Evolutionary conservation across 2,329 filamentous ascomycete species (phyloP).

Genomic region (Cryphonectria nitschkei): DNA sequence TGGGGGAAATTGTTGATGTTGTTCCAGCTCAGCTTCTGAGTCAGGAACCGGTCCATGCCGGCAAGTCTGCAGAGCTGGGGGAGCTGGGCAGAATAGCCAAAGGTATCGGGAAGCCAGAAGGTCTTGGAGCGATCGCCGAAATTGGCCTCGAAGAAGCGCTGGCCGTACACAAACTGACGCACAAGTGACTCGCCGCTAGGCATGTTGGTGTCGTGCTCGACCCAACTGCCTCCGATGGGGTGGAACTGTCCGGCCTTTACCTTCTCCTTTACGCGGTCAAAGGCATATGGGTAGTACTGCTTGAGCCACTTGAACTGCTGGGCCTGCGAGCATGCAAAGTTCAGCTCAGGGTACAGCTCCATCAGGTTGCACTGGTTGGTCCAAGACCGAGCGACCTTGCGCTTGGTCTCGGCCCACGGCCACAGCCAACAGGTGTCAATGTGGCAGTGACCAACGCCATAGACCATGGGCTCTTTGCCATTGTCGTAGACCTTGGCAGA

Average conservation of each 20-base stretch:
- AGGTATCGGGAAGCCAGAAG: slow-evolving; percentile 98
- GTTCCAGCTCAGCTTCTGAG: slow-evolving; percentile 99
- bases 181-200: slow-evolving; percentile 93
- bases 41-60: slow-evolving; percentile 97
- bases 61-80: slow-evolving; percentile 91
- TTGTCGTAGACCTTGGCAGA: slow-evolving; percentile 82
- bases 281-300: slow-evolving; percentile 82
- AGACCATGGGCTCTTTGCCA: slow-evolving; percentile 76
- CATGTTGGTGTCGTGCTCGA: slow-evolving; percentile 98
- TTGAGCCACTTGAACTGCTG: slow-evolving; percentile 99
- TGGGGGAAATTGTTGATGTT: slow-evolving; percentile 99
- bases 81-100: slow-evolving; percentile 94
- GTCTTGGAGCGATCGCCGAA: slow-evolving; percentile 89
- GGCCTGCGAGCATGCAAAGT: slow-evolving; percentile 90
- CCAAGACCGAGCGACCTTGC: slow-evolving; percentile 95
- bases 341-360: slow-evolving; percentile 91
- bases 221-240: slow-evolving; percentile 96
- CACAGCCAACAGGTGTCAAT: slow-evolving; percentile 99
- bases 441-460: slow-evolving; percentile 92
- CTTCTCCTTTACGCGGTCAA: slow-evolving; percentile 88
- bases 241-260: slow-evolving; percentile 90
- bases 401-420: slow-evolving; percentile 97
- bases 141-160: slow-evolving; percentile 90
- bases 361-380: slow-evolving; percentile 95
- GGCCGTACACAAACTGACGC: slow-evolving; percentile 92